Evolutionary conservation across 345 rosid genomes (phyloP), one percentile per base, ranked within the genome.

Genomic region (Jatropha curcas): DNA sequence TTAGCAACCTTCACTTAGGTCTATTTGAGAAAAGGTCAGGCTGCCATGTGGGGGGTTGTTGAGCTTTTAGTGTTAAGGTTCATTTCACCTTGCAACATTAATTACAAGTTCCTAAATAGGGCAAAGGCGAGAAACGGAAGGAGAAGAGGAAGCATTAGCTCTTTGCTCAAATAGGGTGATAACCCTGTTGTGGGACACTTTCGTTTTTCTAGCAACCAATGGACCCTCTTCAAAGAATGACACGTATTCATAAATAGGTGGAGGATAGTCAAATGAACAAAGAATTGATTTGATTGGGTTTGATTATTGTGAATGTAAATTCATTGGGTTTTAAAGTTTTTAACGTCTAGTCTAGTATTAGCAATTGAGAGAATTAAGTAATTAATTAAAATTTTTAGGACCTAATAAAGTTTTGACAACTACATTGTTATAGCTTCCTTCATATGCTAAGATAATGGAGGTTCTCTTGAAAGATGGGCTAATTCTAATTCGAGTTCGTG

Each of bases 401-500:
- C n/a, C n/a, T n/a, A n/a, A n/a, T n/a, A n/a, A n/a, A n/a, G n/a
- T n/a, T n/a, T n/a, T n/a, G n/a, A n/a, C n/a, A n/a, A n/a, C n/a
- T n/a, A n/a, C n/a, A n/a, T n/a, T n/a, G n/a, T n/a, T n/a, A n/a
- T n/a, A n/a, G n/a, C n/a, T n/a, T n/a, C n/a, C n/a, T n/a, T n/a
- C n/a, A n/a, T n/a, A n/a, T n/a, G n/a, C n/a, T 30, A 34, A 4
- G 19, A 41, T 5, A 30, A 20, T 45, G 14, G 67, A 20, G 43
- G 67, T 60, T 64, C 4, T 65, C 77, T 25, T 45, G 65, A 62
- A 45, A 45, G n/a, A 45, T 24, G 51, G 52, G 72, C 73, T 13
- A 31, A 63, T 71, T 77, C 75, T 56, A 62, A 80, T 25, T 69
- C 74, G 66, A 74, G 70, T 70, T 76, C 73, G 62, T 68, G 25